These are phyloP conservation scores for Moesziomyces sp. DNA, from an alignment of 1,284 basidiomycete species.

Conservation along the genomic window DNA sequence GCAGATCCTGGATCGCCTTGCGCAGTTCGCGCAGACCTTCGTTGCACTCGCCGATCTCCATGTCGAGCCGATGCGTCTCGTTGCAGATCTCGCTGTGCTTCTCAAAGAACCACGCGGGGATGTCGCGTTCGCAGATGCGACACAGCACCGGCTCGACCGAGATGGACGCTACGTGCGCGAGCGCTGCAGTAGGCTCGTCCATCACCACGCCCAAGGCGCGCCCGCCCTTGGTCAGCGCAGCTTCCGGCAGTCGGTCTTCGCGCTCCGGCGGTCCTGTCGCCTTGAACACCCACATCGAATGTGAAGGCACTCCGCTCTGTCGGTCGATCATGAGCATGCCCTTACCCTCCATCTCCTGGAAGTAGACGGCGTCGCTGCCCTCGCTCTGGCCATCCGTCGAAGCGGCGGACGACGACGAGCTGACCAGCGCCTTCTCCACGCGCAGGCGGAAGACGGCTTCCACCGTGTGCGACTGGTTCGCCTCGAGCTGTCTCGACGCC, in stretches of 20 bases:
- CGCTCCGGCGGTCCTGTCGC: conserved; percentile 72
- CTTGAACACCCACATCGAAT: conserved; percentile 99
- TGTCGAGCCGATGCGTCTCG: conserved; percentile 94
- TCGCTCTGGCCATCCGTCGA: conserved; percentile 62
- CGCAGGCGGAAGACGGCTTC: conserved; percentile 89
- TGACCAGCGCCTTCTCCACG: conserved; percentile 69
- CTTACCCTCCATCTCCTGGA: conserved; percentile 93
- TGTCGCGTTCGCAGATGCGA: conserved; percentile 95
- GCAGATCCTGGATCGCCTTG: conserved; percentile 72
- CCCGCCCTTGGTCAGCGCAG: conserved; percentile 36
- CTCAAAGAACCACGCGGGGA: conserved; percentile 99
- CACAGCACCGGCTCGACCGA: conserved; percentile 84
- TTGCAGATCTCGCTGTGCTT: conserved; percentile 99
- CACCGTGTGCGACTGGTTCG: conserved; percentile 92
- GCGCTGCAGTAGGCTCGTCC: conserved; percentile 33
- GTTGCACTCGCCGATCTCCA: conserved; percentile 92
- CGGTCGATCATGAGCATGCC: conserved; percentile 98
- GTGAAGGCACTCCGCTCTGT: conserved; percentile 83
- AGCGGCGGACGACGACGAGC: conserved; percentile 69
- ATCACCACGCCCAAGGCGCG: conserved; percentile 22
- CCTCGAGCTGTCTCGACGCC: conserved; percentile 84
- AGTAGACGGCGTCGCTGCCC: conserved; percentile 71
- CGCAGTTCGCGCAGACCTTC: conserved; percentile 88
- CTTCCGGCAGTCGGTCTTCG: conserved; percentile 50
- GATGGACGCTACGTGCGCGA: conserved; percentile 56